Evolutionary conservation across 169 alveolate genomes (phyloP).

Genomic region (Plasmodium berghei): DNA sequence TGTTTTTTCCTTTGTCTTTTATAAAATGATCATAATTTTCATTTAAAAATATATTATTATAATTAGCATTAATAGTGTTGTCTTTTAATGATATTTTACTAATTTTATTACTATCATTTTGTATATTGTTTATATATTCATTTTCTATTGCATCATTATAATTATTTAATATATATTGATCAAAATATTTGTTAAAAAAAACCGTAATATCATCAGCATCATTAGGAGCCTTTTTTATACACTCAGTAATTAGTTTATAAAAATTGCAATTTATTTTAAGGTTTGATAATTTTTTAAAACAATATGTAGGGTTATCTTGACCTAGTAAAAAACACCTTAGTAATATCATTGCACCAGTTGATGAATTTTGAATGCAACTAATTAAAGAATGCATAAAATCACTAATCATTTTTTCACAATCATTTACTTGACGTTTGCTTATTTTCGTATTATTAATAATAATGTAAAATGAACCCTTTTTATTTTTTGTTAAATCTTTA

Average conservation of each 20-base stretch:
- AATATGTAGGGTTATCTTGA: constrained; percentile 72
- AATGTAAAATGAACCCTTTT: constrained; percentile 49
- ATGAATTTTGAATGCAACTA: constrained; percentile 70
- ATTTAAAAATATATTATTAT: background rate
- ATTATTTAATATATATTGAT: constrained; percentile 11
- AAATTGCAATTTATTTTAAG: constrained; percentile 56
- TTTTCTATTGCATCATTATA: background rate
- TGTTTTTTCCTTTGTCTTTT: constrained; percentile 25
- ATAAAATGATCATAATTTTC: background rate
- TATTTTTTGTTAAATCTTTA: constrained; percentile 63
- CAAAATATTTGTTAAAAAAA: constrained; percentile 58
- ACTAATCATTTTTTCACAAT: constrained; percentile 64
- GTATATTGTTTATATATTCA: background rate
- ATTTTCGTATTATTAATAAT: constrained; percentile 45
- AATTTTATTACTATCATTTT: background rate
- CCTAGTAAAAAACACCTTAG: constrained; percentile 69
- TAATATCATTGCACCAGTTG: constrained; percentile 69
- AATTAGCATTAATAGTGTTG: background rate
- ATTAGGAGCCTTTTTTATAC: constrained; percentile 70
- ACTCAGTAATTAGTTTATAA: constrained; percentile 59
- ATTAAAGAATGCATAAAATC: constrained; percentile 58
- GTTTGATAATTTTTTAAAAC: constrained; percentile 53
- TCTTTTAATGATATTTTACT: background rate
- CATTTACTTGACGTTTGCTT: constrained; percentile 38
- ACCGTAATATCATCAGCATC: constrained; percentile 67